Conservation (phyloP, 129 eudicot genomes). For the Lactuca saligna region DNA sequence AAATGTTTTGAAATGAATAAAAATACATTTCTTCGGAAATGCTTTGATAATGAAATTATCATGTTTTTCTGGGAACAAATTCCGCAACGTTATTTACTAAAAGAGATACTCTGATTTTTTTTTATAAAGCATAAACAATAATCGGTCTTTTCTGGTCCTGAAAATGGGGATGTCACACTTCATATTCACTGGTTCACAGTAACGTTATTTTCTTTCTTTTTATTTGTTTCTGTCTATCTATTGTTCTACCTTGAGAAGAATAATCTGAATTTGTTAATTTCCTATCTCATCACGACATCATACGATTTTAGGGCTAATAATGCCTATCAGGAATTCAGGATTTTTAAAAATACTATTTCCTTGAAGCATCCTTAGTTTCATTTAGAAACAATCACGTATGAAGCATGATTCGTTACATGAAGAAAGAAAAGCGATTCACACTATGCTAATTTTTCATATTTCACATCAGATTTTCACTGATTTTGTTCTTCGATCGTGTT, state of each 20-base stretch:
- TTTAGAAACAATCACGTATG: not conserved
- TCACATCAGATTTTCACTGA: not conserved
- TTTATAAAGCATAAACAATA: too few relatives aligned
- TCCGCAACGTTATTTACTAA: too few relatives aligned
- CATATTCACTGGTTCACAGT: slow-evolving; percentile 23
- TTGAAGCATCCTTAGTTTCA: slow-evolving; percentile 4
- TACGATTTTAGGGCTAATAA: slow-evolving; percentile 27
- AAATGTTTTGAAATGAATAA: too few relatives aligned
- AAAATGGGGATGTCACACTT: too few relatives aligned
- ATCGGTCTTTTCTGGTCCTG: too few relatives aligned
- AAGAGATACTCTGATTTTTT: too few relatives aligned
- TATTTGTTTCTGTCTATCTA: not conserved
- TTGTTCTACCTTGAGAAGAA: not conserved
- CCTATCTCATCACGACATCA: not conserved
- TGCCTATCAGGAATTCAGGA: slow-evolving; percentile 3
- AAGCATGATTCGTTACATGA: not conserved
- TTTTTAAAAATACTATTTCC: not conserved
- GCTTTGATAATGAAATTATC: too few relatives aligned
- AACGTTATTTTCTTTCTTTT: slow-evolving; percentile 10
- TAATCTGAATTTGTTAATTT: slow-evolving; percentile 14
- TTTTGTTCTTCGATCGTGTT: not conserved
- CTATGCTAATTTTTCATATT: not conserved
- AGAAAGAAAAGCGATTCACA: not conserved
- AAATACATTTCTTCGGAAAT: too few relatives aligned
- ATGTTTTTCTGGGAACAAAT: too few relatives aligned